phyloP scores from a whole-genome alignment of 2,329 filamentous ascomycete genomes.

The Aspergillus costaricaensis region DNA sequence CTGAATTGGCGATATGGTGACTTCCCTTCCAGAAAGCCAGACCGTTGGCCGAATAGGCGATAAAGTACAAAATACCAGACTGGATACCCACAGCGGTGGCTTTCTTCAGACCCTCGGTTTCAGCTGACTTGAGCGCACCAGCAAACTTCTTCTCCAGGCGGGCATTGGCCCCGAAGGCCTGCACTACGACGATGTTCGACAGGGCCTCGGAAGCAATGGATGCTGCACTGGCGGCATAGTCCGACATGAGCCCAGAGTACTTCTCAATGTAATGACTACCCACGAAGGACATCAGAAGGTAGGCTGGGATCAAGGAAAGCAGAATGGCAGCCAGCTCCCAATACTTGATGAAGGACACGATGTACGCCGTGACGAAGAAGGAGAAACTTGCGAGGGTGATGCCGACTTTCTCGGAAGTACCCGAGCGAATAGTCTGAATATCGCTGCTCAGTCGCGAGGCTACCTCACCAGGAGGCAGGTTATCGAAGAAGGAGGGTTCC shows the following conservation, averaged over 20 bases:
- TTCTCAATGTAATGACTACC: constrained; percentile 58
- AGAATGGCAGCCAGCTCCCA: constrained; percentile 65
- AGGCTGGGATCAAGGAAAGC: constrained; percentile 63
- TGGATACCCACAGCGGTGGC: constrained; percentile 59
- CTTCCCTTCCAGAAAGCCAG: constrained; percentile 70
- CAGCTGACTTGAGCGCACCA: constrained; percentile 53
- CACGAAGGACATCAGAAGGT: constrained; percentile 59
- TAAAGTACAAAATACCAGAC: constrained; percentile 65
- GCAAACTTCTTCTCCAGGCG: constrained; percentile 63
- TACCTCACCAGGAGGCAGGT: constrained; percentile 63
- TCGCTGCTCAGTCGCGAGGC: constrained; percentile 65
- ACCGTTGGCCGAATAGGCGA: constrained; percentile 67
- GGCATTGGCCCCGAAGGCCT: constrained; percentile 62
- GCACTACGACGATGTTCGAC: constrained; percentile 62
- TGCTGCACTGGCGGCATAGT: constrained; percentile 59
- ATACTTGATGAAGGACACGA: constrained; percentile 68
- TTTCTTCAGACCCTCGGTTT: constrained; percentile 60
- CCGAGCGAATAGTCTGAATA: constrained; percentile 66
- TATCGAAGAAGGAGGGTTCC: constrained; percentile 66
- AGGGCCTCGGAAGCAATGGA: constrained; percentile 65
- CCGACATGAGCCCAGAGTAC: constrained; percentile 52
- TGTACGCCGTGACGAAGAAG: constrained; percentile 68
- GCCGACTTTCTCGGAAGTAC: constrained; percentile 71
- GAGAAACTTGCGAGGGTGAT: constrained; percentile 62
- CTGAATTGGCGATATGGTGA: constrained; percentile 51